Percentiles rank a stretch among this genome's conserved stretches.
phyloP scores from a whole-genome alignment of 2,329 filamentous ascomycete genomes.

The Penicillium hordei region DNA sequence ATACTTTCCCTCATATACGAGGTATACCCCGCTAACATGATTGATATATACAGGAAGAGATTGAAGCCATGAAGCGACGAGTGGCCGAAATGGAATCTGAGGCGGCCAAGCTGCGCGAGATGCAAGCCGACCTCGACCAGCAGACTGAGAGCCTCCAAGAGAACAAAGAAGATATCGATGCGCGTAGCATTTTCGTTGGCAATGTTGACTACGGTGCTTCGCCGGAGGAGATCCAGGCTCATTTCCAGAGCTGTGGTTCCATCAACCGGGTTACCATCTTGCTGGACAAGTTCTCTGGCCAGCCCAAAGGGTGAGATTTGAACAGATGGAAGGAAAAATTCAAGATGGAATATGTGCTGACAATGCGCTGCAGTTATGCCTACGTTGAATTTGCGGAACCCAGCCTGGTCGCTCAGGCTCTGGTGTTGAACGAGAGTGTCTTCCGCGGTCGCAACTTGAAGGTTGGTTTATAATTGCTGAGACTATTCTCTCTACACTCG shows the following conservation, averaged over 20 bases:
- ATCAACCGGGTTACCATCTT: conserved; percentile 98
- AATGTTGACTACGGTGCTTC: conserved; percentile 98
- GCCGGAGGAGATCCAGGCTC: conserved; percentile 95
- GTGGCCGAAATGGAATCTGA: conserved; percentile 91
- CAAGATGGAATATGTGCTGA: conserved; percentile 3
- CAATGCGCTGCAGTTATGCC: conserved; percentile 70
- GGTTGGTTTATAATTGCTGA: conserved; percentile 53
- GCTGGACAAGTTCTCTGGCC: conserved; percentile 95
- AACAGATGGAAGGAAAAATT: neutral
- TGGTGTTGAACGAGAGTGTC: conserved; percentile 93
- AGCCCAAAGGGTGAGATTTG: conserved; percentile 83
- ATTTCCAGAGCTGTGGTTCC: conserved; percentile 94
- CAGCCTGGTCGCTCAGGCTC: conserved; percentile 83
- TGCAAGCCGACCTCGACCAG: conserved; percentile 83
- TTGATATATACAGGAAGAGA: conserved; percentile 62
- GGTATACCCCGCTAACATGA: conserved; percentile 4
- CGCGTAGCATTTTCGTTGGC: conserved; percentile 94
- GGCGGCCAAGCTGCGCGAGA: conserved; percentile 79
- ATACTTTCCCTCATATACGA: neutral
- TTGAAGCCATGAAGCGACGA: conserved; percentile 80
- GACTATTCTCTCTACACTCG: neutral
- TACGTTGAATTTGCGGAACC: conserved; percentile 98
- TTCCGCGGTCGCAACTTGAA: conserved; percentile 96
- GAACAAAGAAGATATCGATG: conserved; percentile 93
- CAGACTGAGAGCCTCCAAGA: conserved; percentile 80